Evolutionary conservation across 352 stramenopile genomes (phyloP).

Genomic region (Bremia lactucae): DNA sequence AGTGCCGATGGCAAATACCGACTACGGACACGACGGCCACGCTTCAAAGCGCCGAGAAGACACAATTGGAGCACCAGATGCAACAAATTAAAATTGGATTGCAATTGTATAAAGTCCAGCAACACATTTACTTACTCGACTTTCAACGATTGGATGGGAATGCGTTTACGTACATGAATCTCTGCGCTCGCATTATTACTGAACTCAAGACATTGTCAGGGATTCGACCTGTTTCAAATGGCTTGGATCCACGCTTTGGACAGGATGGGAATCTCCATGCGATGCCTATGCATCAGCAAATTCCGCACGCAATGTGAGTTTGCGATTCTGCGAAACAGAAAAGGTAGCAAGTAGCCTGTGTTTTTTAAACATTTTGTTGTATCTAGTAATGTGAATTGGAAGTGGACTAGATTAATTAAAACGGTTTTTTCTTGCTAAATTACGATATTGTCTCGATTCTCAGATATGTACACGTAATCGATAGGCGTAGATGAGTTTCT

Average conservation of each 20-base stretch:
- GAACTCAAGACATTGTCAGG: constrained; percentile 95
- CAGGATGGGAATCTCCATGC: constrained; percentile 35
- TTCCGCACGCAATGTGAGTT: constrained; percentile 16
- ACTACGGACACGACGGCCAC: constrained; percentile 12
- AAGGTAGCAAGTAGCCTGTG: no score
- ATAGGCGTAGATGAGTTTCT: no score
- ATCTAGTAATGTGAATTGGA: no score
- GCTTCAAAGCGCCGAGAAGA: constrained; percentile 11
- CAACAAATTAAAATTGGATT: constrained; percentile 91
- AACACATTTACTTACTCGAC: constrained; percentile 98
- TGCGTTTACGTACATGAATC: constrained; percentile 98
- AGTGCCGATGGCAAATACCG: constrained; percentile 91
- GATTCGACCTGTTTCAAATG: constrained; percentile 41
- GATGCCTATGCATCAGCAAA: constrained; percentile 43
- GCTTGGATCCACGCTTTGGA: constrained; percentile 43
- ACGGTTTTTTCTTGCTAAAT: no score
- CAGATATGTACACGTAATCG: no score
- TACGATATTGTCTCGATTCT: no score
- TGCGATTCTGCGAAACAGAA: no score
- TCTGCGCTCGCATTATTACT: constrained; percentile 98
- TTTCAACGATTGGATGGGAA: constrained; percentile 95
- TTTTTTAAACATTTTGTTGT: no score
- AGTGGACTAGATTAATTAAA: no score
- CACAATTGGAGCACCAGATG: constrained; percentile 27
- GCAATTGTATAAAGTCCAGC: constrained; percentile 95